Evolutionary conservation across 2,329 filamentous ascomycete genomes (phyloP).

Genomic region (Ciborinia camelliae): DNA sequence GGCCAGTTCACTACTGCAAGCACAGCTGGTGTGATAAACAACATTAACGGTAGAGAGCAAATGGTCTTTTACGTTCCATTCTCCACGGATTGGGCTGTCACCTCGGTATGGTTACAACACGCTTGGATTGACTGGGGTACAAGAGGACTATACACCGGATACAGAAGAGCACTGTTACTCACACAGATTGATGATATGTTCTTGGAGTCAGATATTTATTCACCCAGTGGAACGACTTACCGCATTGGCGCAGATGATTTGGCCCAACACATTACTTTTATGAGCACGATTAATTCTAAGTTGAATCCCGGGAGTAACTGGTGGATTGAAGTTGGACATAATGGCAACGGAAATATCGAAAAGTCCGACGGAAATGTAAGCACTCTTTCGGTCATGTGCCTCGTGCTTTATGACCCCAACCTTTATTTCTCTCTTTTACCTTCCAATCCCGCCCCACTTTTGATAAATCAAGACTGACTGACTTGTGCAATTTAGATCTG

Average conservation of each 20-base stretch:
- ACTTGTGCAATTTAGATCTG: constrained; percentile 19
- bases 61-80: constrained; percentile 58
- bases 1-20: constrained; percentile 39
- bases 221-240: constrained; percentile 46
- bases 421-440: background rate
- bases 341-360: constrained; percentile 53
- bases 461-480: background rate
- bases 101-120: constrained; percentile 57
- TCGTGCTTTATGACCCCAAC: background rate
- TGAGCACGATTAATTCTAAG: constrained; percentile 43
- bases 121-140: constrained; percentile 61
- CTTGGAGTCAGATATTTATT: constrained; percentile 49
- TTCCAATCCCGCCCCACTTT: background rate
- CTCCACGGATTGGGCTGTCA: constrained; percentile 43
- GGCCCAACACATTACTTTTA: constrained; percentile 46
- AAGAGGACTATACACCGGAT: constrained; percentile 47
- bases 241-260: constrained; percentile 48
- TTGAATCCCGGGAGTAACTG: constrained; percentile 51
- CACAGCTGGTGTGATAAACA: constrained; percentile 57
- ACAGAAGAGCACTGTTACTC: constrained; percentile 30
- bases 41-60: constrained; percentile 54
- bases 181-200: constrained; percentile 57
- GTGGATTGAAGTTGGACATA: constrained; percentile 53
- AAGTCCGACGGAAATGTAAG: constrained; percentile 25
- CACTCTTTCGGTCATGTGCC: background rate